Evolutionary conservation across 202 grass and related monocot genomes (phyloP), one percentile per base, ranked within the genome.

Genomic region (Zizania palustris): DNA sequence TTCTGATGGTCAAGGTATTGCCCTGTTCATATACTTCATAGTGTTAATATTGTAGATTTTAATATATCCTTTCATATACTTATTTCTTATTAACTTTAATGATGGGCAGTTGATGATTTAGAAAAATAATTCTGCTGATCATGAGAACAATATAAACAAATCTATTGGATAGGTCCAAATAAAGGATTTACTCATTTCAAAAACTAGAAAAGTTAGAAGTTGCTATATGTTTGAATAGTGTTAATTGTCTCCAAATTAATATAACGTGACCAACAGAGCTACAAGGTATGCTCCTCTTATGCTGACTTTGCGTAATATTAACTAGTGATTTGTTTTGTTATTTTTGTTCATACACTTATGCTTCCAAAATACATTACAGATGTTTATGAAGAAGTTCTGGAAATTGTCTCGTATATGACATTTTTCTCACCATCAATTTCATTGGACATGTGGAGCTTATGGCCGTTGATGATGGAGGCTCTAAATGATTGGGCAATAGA

Each of bases 311-410:
- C 75, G 9, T 71, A 75, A 4, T 60, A 35, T 15, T 67, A 9
- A 54, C 76, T 55, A 73, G 14, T 63, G 69, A 15, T 82, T 8
- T 60, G 54, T 84, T 60, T 61, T 70, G n/a, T 59, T 12, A 5
- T 5, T 64, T 61, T 53, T 77, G 1, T 85, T 57, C 33, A 16
- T 63, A 14, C 18, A 73, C 28, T 84, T 82, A 78, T 49, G 69
- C 9, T 74, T 16, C 21, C 3, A 55, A 21, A 50, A 82, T 67
- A n/a, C 8, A 60, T 59, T 36, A 12, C 83, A 97, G 93, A 97
- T 97, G 90, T 97, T 79, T 97, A 92, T 67, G 93, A 97, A 72
- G 93, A 97, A 92, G 87, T 96, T 79, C 73, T 96, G 45, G 93
- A 96, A 86, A 90, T 96, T 84, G 80, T 92, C 37, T 97, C 93